Percentiles rank a stretch among this genome's conserved stretches.
Conservation (phyloP, 1,139 yeast genomes). For the Debaryomycetaceae sp. region DNA sequence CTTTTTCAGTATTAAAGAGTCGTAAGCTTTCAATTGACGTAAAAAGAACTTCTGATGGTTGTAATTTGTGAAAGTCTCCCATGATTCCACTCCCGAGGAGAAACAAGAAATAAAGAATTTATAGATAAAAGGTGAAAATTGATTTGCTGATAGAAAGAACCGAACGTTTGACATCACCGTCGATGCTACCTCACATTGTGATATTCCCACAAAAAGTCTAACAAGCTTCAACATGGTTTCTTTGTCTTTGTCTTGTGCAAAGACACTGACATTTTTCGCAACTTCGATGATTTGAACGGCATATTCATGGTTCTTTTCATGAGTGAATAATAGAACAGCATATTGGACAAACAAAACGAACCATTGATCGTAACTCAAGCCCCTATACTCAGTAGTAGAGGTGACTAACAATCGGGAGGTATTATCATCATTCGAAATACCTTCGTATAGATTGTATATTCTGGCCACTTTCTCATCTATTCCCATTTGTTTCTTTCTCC, state of each 20-base stretch:
- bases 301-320: slow-evolving; percentile 57
- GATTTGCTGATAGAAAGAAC: slow-evolving; percentile 60
- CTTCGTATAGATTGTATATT: slow-evolving; percentile 64
- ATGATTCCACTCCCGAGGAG: slow-evolving; percentile 56
- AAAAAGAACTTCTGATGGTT: slow-evolving; percentile 87
- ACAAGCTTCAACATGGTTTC: slow-evolving; percentile 61
- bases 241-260: slow-evolving; percentile 55
- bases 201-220: slow-evolving; percentile 60
- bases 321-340: slow-evolving; percentile 61
- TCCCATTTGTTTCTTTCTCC: slow-evolving; percentile 58
- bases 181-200: slow-evolving; percentile 46
- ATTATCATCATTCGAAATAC: slow-evolving; percentile 43
- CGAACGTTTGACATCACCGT: slow-evolving; percentile 57
- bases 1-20: slow-evolving; percentile 52
- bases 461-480: slow-evolving; percentile 72
- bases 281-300: slow-evolving; percentile 70
- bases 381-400: slow-evolving; percentile 61
- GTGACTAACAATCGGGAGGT: slow-evolving; percentile 35
- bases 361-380: slow-evolving; percentile 78
- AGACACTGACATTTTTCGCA: slow-evolving; percentile 75
- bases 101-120: slow-evolving; percentile 67
- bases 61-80: slow-evolving; percentile 64
- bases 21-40: slow-evolving; percentile 87
- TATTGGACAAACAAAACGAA: slow-evolving; percentile 78
- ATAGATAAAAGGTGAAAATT: slow-evolving; percentile 68